phyloP scores from a whole-genome alignment of 192 early-diverging fungal species.

The Spizellomyces sp. region DNA sequence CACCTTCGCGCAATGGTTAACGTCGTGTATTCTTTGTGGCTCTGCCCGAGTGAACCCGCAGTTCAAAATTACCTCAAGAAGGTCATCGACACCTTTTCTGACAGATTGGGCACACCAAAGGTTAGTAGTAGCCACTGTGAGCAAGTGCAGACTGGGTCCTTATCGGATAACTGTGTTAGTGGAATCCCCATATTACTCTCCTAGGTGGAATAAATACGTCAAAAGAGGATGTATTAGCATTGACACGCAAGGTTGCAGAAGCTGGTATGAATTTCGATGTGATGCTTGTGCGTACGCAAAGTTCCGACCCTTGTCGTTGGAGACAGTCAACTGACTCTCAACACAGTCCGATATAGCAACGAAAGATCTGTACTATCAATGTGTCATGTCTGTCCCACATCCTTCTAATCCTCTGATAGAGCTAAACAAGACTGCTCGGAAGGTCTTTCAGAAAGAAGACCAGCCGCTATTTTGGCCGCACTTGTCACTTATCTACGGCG shows the following conservation, averaged over 20 bases:
- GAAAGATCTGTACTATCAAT: conserved; percentile 39
- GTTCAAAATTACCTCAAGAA: background rate
- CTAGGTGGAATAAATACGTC: conserved; percentile 26
- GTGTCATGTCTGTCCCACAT: conserved; percentile 37
- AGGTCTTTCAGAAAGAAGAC: conserved; percentile 1
- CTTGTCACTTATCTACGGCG: conserved; percentile 41
- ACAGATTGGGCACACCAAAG: conserved; percentile 28
- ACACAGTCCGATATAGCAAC: conserved; percentile 26
- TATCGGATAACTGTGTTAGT: background rate
- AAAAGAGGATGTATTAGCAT: conserved; percentile 12
- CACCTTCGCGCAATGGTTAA: too few relatives aligned
- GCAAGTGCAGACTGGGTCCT: background rate
- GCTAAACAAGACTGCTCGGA: conserved; percentile 17
- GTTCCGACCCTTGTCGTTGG: background rate
- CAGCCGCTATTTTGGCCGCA: conserved; percentile 37
- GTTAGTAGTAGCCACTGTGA: background rate
- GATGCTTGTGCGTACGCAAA: background rate
- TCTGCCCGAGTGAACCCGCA: conserved; percentile 19
- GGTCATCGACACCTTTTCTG: conserved; percentile 20
- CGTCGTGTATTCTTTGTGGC: conserved; percentile 28
- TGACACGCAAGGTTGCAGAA: conserved; percentile 9
- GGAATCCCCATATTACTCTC: conserved; percentile 41
- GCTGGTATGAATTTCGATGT: conserved; percentile 16
- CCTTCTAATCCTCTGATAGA: conserved; percentile 15
- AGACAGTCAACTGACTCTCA: background rate